Conservation (phyloP, 768 basidiomycete genomes). For the Pholiota microspora region DNA sequence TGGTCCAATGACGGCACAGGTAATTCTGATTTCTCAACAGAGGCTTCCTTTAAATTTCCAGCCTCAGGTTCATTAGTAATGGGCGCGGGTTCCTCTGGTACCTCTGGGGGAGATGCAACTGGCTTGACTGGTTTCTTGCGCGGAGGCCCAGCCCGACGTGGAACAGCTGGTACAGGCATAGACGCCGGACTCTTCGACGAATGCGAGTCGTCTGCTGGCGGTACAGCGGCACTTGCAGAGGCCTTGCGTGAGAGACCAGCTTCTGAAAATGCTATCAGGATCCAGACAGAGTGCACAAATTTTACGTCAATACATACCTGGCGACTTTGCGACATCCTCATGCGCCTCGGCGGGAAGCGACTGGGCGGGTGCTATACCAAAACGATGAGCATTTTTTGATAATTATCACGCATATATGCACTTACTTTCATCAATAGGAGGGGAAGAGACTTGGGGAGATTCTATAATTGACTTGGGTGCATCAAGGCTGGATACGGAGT, state of each 20-base stretch:
- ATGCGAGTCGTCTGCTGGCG: slow-evolving; percentile 28
- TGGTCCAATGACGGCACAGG: neutral
- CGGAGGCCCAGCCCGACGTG: slow-evolving; percentile 74
- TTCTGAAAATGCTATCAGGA: slow-evolving; percentile 4
- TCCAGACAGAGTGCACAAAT: neutral
- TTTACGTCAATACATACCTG: slow-evolving; percentile 10
- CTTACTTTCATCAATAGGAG: neutral
- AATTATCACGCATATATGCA: neutral
- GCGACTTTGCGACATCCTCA: neutral
- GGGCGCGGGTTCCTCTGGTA: slow-evolving; percentile 18
- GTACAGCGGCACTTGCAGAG: slow-evolving; percentile 24
- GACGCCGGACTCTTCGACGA: slow-evolving; percentile 42
- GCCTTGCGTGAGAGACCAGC: slow-evolving; percentile 20
- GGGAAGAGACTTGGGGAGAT: neutral
- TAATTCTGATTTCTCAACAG: neutral
- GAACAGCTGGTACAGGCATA: slow-evolving; percentile 75
- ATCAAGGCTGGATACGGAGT: slow-evolving; percentile 8
- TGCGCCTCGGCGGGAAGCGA: slow-evolving; percentile 10
- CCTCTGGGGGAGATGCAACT: slow-evolving; percentile 20
- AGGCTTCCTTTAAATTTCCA: slow-evolving; percentile 1
- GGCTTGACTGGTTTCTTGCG: slow-evolving; percentile 62
- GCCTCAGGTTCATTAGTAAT: neutral
- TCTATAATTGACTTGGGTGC: slow-evolving; percentile 4
- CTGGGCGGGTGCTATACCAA: neutral
- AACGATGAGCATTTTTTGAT: neutral